Base-by-base conservation (phyloP, 2,329 filamentous ascomycete genomes). In the Trichoderma oligosporum region DNA sequence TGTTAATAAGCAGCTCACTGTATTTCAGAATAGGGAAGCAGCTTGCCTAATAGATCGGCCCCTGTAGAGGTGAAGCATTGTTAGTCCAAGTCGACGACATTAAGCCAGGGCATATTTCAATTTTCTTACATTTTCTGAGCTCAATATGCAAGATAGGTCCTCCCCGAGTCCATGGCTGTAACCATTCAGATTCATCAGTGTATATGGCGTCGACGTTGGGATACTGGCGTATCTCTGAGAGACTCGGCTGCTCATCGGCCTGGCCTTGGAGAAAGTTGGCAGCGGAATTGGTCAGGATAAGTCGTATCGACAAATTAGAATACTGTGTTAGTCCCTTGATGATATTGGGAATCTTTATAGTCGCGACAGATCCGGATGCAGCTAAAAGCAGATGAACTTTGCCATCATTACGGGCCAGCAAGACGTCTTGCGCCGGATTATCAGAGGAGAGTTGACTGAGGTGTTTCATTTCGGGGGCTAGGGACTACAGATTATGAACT, bases 121-220 rank as follows among this genome's bases (percentile, higher is more conserved):
- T 6, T 22, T 2, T 29, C 52, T 55, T 38, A 46, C 77, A 82
- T 31, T 88, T 80, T 27, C 92, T 79, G 55, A 97, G 75, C 71
- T 96, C 90, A 64, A 99, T 97, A 68, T 99, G 94, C 56, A 97
- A 74, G 45, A 99, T 96, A 3, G 79, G 78, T n/a, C 82, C 82
- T 3, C 88, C 89, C 2, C 92, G 81, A 20, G 79, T 82, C 93
- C 93, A 97, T 0, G 89, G 84, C 11, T 78, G 73, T 1, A 72
- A 76, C 91, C 92, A 97, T 72, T 97, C 94, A 62, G 92, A 89
- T n/a, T 83, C 82, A 68, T 97, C 91, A 7, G 80, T 77, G 72
- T 96, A 92, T 46, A 97, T 79, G 18, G 79, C 89, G 41, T 95
- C 91, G 6, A 97, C 88, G 62, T 88, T 86, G 3, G 85, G 82